Evolutionary conservation across 1,139 yeast species (phyloP).

Genomic region (Suhomyces wounanorum): DNA sequence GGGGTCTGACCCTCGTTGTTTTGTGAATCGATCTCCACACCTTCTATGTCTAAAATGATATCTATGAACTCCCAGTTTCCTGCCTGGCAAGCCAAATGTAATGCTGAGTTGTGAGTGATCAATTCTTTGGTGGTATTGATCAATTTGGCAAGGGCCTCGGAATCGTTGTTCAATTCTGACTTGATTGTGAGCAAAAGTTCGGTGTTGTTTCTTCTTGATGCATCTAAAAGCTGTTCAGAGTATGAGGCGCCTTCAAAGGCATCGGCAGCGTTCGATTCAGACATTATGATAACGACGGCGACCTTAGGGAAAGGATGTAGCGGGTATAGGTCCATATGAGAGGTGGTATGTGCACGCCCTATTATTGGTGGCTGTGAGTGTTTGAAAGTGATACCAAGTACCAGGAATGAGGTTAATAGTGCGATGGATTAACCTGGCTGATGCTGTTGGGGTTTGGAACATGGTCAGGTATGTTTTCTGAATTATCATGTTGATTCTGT

Average conservation of each 20-base stretch:
- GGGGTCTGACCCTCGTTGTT: constrained; percentile 87
- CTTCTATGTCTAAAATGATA: constrained; percentile 78
- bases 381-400: neutral
- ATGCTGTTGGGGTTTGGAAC: neutral
- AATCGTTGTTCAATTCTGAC: constrained; percentile 45
- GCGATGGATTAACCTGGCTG: neutral
- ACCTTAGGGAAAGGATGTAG: neutral
- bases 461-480: too few species aligned
- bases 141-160: constrained; percentile 53
- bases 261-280: constrained; percentile 41
- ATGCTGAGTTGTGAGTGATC: constrained; percentile 72
- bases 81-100: constrained; percentile 77
- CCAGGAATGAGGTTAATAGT: neutral
- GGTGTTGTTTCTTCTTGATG: constrained; percentile 84
- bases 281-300: constrained; percentile 5
- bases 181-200: constrained; percentile 68
- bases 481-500: too few species aligned
- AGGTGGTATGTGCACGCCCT: constrained; percentile 3
- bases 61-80: constrained; percentile 92
- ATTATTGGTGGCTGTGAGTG: neutral
- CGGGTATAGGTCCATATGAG: neutral
- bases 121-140: constrained; percentile 76
- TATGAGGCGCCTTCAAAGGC: constrained; percentile 78
- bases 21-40: constrained; percentile 84
- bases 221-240: constrained; percentile 80